phyloP scores from a whole-genome alignment of 768 basidiomycete species.

The Kwoniella dendrophila region DNA sequence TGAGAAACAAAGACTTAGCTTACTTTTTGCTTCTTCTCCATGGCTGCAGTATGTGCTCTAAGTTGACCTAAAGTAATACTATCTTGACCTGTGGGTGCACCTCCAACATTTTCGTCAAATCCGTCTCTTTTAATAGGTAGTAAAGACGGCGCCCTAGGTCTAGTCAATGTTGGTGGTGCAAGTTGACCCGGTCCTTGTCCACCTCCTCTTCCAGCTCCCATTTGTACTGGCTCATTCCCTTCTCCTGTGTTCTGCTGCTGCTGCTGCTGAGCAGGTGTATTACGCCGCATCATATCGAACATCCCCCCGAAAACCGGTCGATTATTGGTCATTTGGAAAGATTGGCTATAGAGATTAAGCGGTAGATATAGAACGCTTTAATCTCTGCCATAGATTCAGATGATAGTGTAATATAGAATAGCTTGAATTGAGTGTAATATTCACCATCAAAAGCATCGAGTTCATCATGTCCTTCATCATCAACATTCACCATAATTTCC shows the following conservation, averaged over 20 bases:
- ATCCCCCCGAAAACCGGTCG: conserved; percentile 16
- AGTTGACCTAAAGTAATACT: conserved; percentile 53
- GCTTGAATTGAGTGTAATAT: no score
- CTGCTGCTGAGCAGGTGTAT: conserved; percentile 8
- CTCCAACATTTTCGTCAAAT: conserved; percentile 11
- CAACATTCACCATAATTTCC: not conserved
- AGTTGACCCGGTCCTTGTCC: not conserved
- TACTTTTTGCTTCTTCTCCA: conserved; percentile 46
- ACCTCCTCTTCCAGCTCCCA: conserved; percentile 7
- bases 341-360: not conserved
- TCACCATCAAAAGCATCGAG: no score
- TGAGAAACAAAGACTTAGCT: not conserved
- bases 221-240: not conserved
- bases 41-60: conserved; percentile 37
- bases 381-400: no score
- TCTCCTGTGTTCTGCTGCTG: conserved; percentile 1
- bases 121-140: conserved; percentile 11
- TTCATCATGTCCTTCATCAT: not conserved
- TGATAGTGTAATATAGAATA: no score
- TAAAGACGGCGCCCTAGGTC: conserved; percentile 34
- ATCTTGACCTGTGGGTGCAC: conserved; percentile 27
- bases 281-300: conserved; percentile 21
- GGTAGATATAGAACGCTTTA: no score
- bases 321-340: conserved; percentile 1
- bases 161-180: conserved; percentile 25